Evolutionary conservation across 2,329 filamentous ascomycete species (phyloP).

Genomic region (Claviceps spartinae): DNA sequence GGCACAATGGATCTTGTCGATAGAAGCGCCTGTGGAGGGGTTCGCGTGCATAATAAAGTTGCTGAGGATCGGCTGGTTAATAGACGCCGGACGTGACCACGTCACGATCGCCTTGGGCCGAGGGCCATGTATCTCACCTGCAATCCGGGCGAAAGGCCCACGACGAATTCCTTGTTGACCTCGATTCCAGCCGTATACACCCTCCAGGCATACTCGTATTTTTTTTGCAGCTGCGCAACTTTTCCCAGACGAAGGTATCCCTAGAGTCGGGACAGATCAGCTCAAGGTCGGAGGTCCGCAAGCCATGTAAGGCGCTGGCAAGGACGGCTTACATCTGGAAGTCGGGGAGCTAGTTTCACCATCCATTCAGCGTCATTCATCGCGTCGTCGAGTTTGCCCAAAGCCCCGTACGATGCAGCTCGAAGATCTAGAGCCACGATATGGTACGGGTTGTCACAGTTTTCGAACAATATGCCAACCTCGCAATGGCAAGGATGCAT

Average conservation of each 20-base stretch:
- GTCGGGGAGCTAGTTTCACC: slow-evolving; percentile 26
- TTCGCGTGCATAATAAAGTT: no score
- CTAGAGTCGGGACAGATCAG: slow-evolving; percentile 10
- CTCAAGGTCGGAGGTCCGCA: neutral
- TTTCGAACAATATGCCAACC: slow-evolving; percentile 15
- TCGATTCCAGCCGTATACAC: slow-evolving; percentile 26
- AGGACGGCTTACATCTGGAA: slow-evolving; percentile 22
- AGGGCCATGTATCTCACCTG: slow-evolving; percentile 14
- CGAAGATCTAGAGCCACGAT: slow-evolving; percentile 28
- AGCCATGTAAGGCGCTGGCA: no score
- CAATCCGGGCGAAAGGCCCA: slow-evolving; percentile 18
- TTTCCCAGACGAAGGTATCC: slow-evolving; percentile 30
- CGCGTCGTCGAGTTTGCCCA: slow-evolving; percentile 24
- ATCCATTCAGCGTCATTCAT: slow-evolving; percentile 29
- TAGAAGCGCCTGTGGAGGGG: no score
- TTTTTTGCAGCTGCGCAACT: slow-evolving; percentile 23
- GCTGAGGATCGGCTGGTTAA: no score
- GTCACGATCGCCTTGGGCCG: no score
- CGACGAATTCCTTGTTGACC: slow-evolving; percentile 14
- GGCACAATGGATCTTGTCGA: no score
- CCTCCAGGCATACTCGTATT: slow-evolving; percentile 25
- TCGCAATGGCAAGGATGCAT: slow-evolving; percentile 24
- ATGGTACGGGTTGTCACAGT: slow-evolving; percentile 24
- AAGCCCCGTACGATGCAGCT: slow-evolving; percentile 25
- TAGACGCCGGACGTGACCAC: no score